These are phyloP conservation scores for Backusella liffmaniae DNA, from an alignment of 192 early-diverging fungal genomes.

Conservation along the genomic window DNA sequence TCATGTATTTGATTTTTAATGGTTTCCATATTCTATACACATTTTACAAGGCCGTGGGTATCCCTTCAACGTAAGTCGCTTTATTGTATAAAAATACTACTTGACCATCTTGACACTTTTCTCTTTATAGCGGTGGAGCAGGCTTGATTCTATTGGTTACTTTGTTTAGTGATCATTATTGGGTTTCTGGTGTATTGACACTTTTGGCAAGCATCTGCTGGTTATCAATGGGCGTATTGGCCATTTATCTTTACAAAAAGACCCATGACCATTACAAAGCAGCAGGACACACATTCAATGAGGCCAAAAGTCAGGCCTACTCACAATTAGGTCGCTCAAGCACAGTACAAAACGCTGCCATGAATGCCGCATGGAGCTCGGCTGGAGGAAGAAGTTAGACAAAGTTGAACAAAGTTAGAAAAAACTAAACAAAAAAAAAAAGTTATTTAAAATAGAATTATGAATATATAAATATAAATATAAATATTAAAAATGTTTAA, in stretches of 20 bases:
- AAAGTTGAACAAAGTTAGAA: background rate
- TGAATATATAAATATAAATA: background rate
- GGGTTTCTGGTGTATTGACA: conserved; percentile 59
- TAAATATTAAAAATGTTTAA: background rate
- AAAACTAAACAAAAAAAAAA: background rate
- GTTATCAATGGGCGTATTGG: conserved; percentile 39
- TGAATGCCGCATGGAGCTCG: conserved; percentile 14
- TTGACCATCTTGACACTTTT: background rate
- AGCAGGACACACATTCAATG: conserved; percentile 68
- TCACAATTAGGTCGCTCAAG: conserved; percentile 31
- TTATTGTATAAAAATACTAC: background rate
- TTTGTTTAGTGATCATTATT: conserved; percentile 67
- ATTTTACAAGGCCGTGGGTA: conserved; percentile 84
- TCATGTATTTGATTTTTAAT: conserved; percentile 82
- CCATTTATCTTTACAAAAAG: conserved; percentile 44
- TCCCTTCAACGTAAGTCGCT: conserved; percentile 66
- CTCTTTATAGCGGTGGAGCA: conserved; percentile 59
- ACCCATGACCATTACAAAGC: conserved; percentile 67
- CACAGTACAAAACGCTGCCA: conserved; percentile 17
- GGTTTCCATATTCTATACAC: conserved; percentile 82
- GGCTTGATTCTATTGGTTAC: conserved; percentile 80
- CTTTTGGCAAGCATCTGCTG: conserved; percentile 53
- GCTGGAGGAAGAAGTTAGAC: conserved; percentile 13
- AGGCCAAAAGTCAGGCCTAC: conserved; percentile 55
- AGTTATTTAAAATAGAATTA: no score